Percentiles rank a stretch among this genome's conserved stretches.
Evolutionary conservation across 2,329 filamentous ascomycete species (phyloP).

Genomic region (Diplodia intermedia): DNA sequence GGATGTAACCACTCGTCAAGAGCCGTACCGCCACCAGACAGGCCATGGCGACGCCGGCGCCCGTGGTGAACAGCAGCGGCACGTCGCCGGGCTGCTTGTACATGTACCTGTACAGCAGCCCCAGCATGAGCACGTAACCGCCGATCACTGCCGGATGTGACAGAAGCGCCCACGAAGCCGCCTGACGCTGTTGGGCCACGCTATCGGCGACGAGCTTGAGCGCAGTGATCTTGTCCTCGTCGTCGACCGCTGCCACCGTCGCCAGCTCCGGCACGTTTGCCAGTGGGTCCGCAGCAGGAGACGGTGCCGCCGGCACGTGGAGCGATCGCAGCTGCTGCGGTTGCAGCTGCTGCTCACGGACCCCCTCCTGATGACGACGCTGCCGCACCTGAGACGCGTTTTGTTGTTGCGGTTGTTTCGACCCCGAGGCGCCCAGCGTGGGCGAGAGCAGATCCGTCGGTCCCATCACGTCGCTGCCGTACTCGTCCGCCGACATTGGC

Average conservation of each 20-base stretch:
- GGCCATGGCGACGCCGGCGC: slow-evolving; percentile 67
- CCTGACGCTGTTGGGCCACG: slow-evolving; percentile 80
- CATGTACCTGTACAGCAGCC: slow-evolving; percentile 50
- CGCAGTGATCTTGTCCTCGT: slow-evolving; percentile 69
- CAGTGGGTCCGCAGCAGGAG: slow-evolving; percentile 39
- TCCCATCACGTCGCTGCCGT: slow-evolving; percentile 36
- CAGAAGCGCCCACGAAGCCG: slow-evolving; percentile 65
- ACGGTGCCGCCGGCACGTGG: slow-evolving; percentile 1
- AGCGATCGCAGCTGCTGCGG: not conserved
- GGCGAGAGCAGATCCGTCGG: slow-evolving; percentile 25
- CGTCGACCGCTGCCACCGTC: slow-evolving; percentile 59
- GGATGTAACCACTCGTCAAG: slow-evolving; percentile 67
- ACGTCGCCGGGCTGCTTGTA: slow-evolving; percentile 56
- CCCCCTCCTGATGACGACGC: slow-evolving; percentile 38
- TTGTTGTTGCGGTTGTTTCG: slow-evolving; percentile 19
- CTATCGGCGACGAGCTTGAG: slow-evolving; percentile 80
- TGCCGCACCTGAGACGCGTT: slow-evolving; percentile 33
- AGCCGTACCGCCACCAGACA: slow-evolving; percentile 68
- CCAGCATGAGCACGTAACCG: slow-evolving; percentile 47
- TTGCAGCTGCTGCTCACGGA: slow-evolving; percentile 33
- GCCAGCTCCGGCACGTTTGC: slow-evolving; percentile 69
- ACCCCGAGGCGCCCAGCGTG: slow-evolving; percentile 6
- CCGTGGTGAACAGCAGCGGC: slow-evolving; percentile 64
- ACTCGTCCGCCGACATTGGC: slow-evolving; percentile 39
- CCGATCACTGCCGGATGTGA: slow-evolving; percentile 44